Conservation (phyloP, 768 basidiomycete species). For the Suillus discolor region DNA sequence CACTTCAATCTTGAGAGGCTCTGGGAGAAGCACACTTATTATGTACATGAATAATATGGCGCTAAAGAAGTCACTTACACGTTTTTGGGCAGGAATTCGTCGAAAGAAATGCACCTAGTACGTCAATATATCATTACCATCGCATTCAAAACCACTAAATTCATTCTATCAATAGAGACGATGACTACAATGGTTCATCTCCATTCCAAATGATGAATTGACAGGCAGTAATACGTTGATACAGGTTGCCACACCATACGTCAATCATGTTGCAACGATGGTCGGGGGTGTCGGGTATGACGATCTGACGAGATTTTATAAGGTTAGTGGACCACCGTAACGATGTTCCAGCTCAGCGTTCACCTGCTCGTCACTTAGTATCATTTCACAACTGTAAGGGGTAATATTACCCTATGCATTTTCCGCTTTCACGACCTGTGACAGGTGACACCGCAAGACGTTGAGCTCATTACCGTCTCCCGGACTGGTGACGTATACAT, state of each 20-base stretch:
- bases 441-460: slow-evolving; percentile 44
- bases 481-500: slow-evolving; percentile 33
- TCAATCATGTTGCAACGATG: slow-evolving; percentile 46
- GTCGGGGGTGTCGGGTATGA: slow-evolving; percentile 48
- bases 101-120: slow-evolving; percentile 42
- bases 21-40: slow-evolving; percentile 50
- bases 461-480: slow-evolving; percentile 43
- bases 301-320: slow-evolving; percentile 49
- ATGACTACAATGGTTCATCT: slow-evolving; percentile 43
- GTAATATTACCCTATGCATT: not conserved
- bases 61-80: slow-evolving; percentile 1
- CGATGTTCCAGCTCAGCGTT: not conserved
- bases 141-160: not conserved
- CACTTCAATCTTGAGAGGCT: slow-evolving; percentile 46
- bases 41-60: slow-evolving; percentile 29
- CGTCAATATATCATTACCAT: slow-evolving; percentile 12
- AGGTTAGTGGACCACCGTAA: slow-evolving; percentile 24
- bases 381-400: slow-evolving; percentile 38
- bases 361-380: slow-evolving; percentile 25
- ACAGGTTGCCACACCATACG: slow-evolving; percentile 44
- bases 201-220: slow-evolving; percentile 6
- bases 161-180: slow-evolving; percentile 32
- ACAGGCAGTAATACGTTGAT: not conserved
- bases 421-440: not conserved
- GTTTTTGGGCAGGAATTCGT: slow-evolving; percentile 36